These are phyloP conservation scores for Lentinus tigrinus DNA, from an alignment of 768 basidiomycete genomes.

Conservation along the genomic window DNA sequence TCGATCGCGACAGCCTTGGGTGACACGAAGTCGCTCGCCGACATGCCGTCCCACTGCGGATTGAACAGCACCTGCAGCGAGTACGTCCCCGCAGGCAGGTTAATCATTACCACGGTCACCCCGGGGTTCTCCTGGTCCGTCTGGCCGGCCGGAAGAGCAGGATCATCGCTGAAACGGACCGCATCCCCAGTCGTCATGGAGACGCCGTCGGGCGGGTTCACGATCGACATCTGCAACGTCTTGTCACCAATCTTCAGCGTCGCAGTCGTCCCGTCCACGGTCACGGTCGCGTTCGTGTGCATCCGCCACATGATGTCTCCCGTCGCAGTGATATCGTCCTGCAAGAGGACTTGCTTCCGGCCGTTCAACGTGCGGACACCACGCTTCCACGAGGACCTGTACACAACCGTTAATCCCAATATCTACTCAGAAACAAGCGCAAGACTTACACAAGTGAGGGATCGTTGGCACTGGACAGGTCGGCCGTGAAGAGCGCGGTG, in stretches of 20 bases:
- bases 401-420: conserved; percentile 13
- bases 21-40: conserved; percentile 58
- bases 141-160: conserved; percentile 53
- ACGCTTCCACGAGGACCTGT: conserved; percentile 71
- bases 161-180: conserved; percentile 57
- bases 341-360: conserved; percentile 85
- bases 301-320: conserved; percentile 80
- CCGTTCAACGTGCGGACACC: conserved; percentile 82
- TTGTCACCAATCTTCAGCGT: conserved; percentile 71
- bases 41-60: conserved; percentile 86
- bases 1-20: conserved; percentile 71
- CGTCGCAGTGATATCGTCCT: conserved; percentile 80
- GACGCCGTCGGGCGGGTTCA: conserved; percentile 67
- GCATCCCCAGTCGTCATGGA: conserved; percentile 57
- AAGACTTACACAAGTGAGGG: conserved; percentile 51
- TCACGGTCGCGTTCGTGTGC: conserved; percentile 90
- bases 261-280: conserved; percentile 65
- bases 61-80: conserved; percentile 85
- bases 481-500: conserved; percentile 78
- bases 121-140: conserved; percentile 75
- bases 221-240: conserved; percentile 62
- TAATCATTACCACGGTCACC: conserved; percentile 79
- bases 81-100: conserved; percentile 63
- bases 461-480: conserved; percentile 76
- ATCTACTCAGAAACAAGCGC: not conserved